A percentile compares a stretch with the other conserved stretches of the same genome.
These are phyloP conservation scores for Rhodofomes roseus DNA, from an alignment of 1,284 basidiomycete genomes.

Conservation along the genomic window DNA sequence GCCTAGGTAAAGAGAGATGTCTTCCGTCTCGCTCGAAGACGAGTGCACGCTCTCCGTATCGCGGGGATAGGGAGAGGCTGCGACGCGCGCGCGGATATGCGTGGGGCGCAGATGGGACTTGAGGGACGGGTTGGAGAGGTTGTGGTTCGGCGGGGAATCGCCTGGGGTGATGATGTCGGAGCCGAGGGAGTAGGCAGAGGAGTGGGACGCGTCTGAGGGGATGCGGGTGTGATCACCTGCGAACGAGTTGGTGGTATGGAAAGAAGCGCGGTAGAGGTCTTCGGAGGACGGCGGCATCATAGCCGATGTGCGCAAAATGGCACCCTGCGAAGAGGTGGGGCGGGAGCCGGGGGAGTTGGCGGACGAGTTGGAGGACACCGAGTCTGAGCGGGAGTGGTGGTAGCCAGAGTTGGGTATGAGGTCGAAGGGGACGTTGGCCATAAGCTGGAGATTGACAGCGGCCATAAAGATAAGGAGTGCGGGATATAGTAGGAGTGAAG, in stretches of 20 bases:
- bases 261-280: constrained; percentile 64
- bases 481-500: constrained; percentile 24
- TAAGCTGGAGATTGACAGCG: constrained; percentile 70
- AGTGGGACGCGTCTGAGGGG: constrained; percentile 35
- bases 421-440: constrained; percentile 65
- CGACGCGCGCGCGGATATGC: constrained; percentile 72
- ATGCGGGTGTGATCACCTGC: constrained; percentile 31
- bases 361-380: constrained; percentile 65
- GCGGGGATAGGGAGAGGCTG: constrained; percentile 77
- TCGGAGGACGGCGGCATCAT: constrained; percentile 49
- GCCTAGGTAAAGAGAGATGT: constrained; percentile 71
- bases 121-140: constrained; percentile 63
- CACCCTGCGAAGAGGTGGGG: constrained; percentile 71
- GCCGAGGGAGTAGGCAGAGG: constrained; percentile 41
- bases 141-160: constrained; percentile 69
- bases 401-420: constrained; percentile 54
- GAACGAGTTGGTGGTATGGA: constrained; percentile 34
- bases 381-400: constrained; percentile 71
- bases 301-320: constrained; percentile 46
- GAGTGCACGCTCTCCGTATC: constrained; percentile 82
- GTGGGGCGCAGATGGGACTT: constrained; percentile 70
- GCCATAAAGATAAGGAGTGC: constrained; percentile 44
- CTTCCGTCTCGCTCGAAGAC: constrained; percentile 80
- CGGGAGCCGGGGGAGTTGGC: constrained; percentile 65
- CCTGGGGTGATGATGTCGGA: constrained; percentile 44